Evolutionary conservation across 306 rosid species (phyloP), one percentile per base, ranked within the genome.

Genomic region (Vachellia pachyceras): DNA sequence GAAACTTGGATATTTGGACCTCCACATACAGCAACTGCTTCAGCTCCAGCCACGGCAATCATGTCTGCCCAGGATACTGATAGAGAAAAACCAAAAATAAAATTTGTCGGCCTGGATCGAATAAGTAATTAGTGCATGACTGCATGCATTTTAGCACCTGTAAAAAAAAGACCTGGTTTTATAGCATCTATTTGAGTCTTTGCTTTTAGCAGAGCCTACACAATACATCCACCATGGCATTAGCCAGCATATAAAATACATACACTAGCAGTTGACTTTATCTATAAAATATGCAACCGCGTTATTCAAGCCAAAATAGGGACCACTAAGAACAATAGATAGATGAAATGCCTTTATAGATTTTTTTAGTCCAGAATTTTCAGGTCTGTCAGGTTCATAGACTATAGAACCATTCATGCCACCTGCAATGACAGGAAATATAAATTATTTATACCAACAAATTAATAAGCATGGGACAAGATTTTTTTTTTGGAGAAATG

Each of bases 41-140:
- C 99, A 75, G 98, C 94, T 81, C 98, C 98, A 45, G 98, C 99
- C 76, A 93, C 90, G 58, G 98, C 89, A 84, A 95, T 93, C 89
- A 93, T 42, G 87, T 95, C 98, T 79, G 97, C 94, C 97, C 98
- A 95, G 20, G 98, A 93, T 49, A 90, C 99, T 93, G 78, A 83
- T 45, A 77, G 86, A 45, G 45, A 77, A 25, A n/a, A 61, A 29
- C 10, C 9, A 61, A 14, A 64, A 64, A 15, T 17, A 63, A 63
- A 63, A 63, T 13, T 14, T 41, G 84, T 91, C 72, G 86, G 81
- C 80, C 57, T 33, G 25, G 52, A 84, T 65, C 68, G 77, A 82
- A 75, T 54, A 63, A 77, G 35, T 80, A 78, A 69, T 23, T 74
- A n/a, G n/a, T n/a, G n/a, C n/a, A n/a, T n/a, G n/a, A 54, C 41